These are phyloP conservation scores for Lagerstroemia speciosa DNA, from an alignment of 345 rosid genomes.

Conservation along the genomic window DNA sequence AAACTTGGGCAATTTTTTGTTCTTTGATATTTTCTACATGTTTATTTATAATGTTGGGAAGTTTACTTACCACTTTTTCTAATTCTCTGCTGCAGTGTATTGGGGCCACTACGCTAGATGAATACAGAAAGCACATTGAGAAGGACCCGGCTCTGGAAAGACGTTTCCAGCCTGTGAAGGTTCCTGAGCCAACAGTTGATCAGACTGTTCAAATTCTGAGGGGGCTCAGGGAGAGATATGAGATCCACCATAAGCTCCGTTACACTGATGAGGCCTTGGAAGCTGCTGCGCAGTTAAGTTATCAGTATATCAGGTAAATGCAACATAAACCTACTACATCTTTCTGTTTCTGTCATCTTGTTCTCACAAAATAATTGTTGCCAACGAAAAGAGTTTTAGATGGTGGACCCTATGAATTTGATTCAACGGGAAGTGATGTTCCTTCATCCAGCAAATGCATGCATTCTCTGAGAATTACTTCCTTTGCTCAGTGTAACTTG, in stretches of 20 bases:
- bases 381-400: no score
- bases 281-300: slow-evolving; percentile 86
- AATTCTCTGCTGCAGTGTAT: slow-evolving; percentile 57
- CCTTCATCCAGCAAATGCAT: neutral
- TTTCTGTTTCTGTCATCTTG: neutral
- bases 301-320: slow-evolving; percentile 90
- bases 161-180: slow-evolving; percentile 98
- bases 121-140: slow-evolving; percentile 96
- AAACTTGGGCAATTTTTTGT: no score
- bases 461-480: neutral
- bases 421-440: no score
- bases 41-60: neutral
- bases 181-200: slow-evolving; percentile 94
- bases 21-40: neutral
- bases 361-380: no score
- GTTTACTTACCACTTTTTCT: neutral
- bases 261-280: slow-evolving; percentile 87
- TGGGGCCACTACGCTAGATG: slow-evolving; percentile 98
- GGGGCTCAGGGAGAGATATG: slow-evolving; percentile 90
- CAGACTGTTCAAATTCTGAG: slow-evolving; percentile 87
- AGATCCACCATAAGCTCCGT: slow-evolving; percentile 96
- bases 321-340: neutral
- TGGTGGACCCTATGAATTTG: no score
- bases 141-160: slow-evolving; percentile 99
- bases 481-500: neutral